Base-by-base conservation (phyloP, 768 basidiomycete genomes). In the Suillus placidus region DNA sequence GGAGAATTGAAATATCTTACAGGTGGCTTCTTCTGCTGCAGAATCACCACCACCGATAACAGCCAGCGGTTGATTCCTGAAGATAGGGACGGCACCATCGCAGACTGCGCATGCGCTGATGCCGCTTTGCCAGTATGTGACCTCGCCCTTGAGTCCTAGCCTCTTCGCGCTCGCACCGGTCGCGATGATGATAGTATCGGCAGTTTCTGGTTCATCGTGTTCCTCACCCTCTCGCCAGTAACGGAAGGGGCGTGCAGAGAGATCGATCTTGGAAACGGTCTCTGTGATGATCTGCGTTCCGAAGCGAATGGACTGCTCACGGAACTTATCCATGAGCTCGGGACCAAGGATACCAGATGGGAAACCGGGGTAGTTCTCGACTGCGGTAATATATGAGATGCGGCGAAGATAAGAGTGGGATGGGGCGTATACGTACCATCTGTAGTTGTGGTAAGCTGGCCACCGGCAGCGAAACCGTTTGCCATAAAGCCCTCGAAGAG, bases 301-400 rank as follows among this genome's bases (percentile, higher is more conserved):
- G 74, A 98, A 98, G 52, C 94, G 89, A 67, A 95, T 81, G 26
- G 94, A 94, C 76, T 99, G 97, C 67, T 93, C 93, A 67, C 97
- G 93, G 85, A 99, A 99, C 75, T 97, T 97, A 78, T 98, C 95
- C 97, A 99, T 99, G 77, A 99, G 88, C 74, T 98, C 96, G 10
- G 94, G 91, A 43, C 97, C 97, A 69, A 94, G 84, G 54, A 99
- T 94, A 35, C 97, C 97, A 18, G 87, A 82, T 1, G 97, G 97
- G 82, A 99, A 99, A 45, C 97, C 97, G 37, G 97, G 97, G 79
- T 95, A 98, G 82, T 96, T 97, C 80, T 97, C 95, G 63, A 96
- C 94, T 92, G 68, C 1, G 66, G 63, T 64, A 69, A 35, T 32
- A 58, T 10, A 42, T n/a, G 10, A 42, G n/a, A 32, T 52, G 32